A percentile compares a stretch with the other conserved stretches of the same genome.
Evolutionary conservation across 495 filamentous ascomycete species (phyloP).

Genomic region (Trichoderma asperelloides): DNA sequence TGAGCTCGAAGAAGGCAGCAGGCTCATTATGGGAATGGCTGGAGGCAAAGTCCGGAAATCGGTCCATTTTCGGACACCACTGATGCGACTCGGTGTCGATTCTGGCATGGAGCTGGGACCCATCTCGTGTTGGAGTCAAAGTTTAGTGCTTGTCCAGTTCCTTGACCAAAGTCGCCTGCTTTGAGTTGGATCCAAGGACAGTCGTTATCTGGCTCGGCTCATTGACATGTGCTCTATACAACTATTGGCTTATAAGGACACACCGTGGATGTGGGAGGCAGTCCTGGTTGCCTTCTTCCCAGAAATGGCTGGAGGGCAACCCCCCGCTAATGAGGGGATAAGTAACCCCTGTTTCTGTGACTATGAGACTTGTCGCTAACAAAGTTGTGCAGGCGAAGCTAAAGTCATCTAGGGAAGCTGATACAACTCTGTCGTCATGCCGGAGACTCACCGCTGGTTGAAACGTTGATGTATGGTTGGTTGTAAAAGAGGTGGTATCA

Average conservation of each 20-base stretch:
- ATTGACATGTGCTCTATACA: constrained; percentile 14
- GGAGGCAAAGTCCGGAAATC: background rate
- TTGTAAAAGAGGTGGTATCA: background rate
- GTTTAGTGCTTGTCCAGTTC: constrained; percentile 75
- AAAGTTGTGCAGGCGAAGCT: constrained; percentile 3
- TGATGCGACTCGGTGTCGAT: constrained; percentile 13
- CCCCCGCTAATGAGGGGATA: constrained; percentile 55
- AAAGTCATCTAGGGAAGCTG: background rate
- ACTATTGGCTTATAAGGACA: constrained; percentile 26
- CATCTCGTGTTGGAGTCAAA: constrained; percentile 96
- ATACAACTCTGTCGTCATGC: background rate
- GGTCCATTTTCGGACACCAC: background rate
- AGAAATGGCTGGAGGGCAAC: constrained; percentile 38
- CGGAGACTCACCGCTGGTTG: background rate
- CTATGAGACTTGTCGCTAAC: constrained; percentile 15
- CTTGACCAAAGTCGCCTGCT: constrained; percentile 17
- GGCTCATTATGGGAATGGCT: constrained; percentile 9
- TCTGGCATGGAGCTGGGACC: constrained; percentile 50
- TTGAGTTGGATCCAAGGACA: constrained; percentile 12
- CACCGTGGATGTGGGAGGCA: constrained; percentile 26
- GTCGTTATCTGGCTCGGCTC: constrained; percentile 19
- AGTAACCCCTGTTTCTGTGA: constrained; percentile 33
- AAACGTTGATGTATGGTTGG: background rate
- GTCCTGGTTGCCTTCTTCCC: constrained; percentile 36
- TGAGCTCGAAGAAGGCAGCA: constrained; percentile 31